A percentile compares a stretch with the other conserved stretches of the same genome.
Evolutionary conservation across 257 asterid species (phyloP).

Genomic region (Solanum verrucosum): DNA sequence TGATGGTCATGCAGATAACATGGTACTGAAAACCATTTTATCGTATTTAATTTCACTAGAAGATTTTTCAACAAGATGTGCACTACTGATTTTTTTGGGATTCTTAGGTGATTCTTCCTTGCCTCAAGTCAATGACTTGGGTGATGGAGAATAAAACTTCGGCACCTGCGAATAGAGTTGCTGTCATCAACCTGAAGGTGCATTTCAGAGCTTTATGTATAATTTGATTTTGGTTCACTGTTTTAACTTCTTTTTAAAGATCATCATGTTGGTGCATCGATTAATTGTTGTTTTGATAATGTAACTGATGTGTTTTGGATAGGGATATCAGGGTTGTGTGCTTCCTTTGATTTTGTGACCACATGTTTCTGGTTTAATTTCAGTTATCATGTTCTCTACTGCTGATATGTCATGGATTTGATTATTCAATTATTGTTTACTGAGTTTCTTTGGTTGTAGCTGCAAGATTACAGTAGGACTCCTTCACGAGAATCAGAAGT

Average conservation of each 20-base stretch:
- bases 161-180: constrained; percentile 56
- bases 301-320: background rate
- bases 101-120: constrained; percentile 61
- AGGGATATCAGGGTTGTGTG: background rate
- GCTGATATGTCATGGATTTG: background rate
- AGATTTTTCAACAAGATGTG: background rate
- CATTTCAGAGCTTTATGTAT: constrained; percentile 4
- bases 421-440: background rate
- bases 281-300: background rate
- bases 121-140: constrained; percentile 96
- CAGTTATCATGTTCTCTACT: background rate
- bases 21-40: constrained; percentile 30
- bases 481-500: constrained; percentile 71
- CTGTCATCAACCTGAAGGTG: constrained; percentile 86
- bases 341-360: background rate
- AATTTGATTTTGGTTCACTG: background rate
- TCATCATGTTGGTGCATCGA: background rate
- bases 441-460: constrained; percentile 26
- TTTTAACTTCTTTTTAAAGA: background rate
- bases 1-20: constrained; percentile 44
- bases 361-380: background rate
- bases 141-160: constrained; percentile 74
- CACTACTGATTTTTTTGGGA: constrained; percentile 2
- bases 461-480: constrained; percentile 62
- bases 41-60: background rate